Conservation (phyloP, 768 basidiomycete species). For the Coprinellus micaceus region DNA sequence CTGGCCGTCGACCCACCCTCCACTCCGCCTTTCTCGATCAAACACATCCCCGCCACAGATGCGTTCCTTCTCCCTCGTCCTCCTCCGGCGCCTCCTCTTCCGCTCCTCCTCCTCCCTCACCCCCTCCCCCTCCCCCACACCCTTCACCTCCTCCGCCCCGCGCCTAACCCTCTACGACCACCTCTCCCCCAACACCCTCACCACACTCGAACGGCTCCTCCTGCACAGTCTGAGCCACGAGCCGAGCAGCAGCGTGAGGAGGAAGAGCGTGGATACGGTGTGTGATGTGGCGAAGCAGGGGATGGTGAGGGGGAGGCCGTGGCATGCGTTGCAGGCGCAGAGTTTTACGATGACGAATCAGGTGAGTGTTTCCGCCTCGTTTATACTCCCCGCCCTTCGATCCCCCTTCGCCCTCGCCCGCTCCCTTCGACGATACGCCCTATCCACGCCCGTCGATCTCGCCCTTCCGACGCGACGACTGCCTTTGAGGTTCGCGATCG, state of each 20-base stretch:
- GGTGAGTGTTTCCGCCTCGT: constrained; percentile 13
- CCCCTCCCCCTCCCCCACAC: constrained; percentile 14
- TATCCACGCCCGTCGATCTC: no score
- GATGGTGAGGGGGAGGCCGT: constrained; percentile 72
- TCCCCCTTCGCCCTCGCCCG: no score
- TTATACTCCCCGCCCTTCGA: no score
- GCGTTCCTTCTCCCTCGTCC: constrained; percentile 81
- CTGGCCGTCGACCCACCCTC: no score
- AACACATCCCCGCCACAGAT: constrained; percentile 42
- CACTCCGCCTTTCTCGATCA: no score
- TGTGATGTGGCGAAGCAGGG: constrained; percentile 73
- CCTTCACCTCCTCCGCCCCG: constrained; percentile 8
- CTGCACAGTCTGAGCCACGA: constrained; percentile 69
- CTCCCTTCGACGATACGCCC: no score
- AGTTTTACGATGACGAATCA: constrained; percentile 61
- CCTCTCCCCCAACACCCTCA: constrained; percentile 60
- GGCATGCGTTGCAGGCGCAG: constrained; percentile 77
- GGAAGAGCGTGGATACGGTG: constrained; percentile 71
- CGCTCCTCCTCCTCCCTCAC: constrained; percentile 42
- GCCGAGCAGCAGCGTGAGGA: constrained; percentile 51
- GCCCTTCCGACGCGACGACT: no score
- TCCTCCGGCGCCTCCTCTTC: constrained; percentile 76
- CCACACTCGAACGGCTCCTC: constrained; percentile 67
- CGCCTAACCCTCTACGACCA: constrained; percentile 75
- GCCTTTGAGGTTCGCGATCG: no score